Conservation (phyloP, 176 grass and related monocot genomes). For the Aegilops sharonensis region DNA sequence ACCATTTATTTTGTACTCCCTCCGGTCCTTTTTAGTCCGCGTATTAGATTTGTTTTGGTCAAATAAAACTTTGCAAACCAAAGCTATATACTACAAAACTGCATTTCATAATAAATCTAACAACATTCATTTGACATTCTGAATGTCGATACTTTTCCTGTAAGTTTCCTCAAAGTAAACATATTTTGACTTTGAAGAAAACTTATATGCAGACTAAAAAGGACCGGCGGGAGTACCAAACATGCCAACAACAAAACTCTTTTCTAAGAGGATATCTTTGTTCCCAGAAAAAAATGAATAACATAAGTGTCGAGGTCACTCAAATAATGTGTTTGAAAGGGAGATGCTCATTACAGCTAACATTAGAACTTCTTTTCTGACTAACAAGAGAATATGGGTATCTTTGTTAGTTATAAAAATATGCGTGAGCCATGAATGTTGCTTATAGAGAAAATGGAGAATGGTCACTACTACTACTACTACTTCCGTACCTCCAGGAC, state of each 20-base stretch:
- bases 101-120: too few species aligned
- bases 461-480: neutral
- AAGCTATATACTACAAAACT: too few species aligned
- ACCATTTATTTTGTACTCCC: too few species aligned
- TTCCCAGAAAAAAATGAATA: neutral
- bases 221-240: too few species aligned
- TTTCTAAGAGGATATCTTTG: constrained; percentile 18
- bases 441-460: neutral
- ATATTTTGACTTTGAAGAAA: too few species aligned
- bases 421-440: neutral
- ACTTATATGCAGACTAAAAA: too few species aligned
- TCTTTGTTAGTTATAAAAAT: neutral
- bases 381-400: neutral
- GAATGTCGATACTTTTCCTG: too few species aligned
- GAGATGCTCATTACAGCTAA: neutral
- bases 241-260: neutral
- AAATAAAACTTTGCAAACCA: too few species aligned
- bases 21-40: too few species aligned
- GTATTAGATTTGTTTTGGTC: too few species aligned
- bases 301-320: neutral
- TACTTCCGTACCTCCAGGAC: neutral
- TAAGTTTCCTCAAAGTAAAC: too few species aligned
- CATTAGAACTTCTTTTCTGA: neutral
- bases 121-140: too few species aligned
- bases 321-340: constrained; percentile 9